phyloP scores from a whole-genome alignment of 805 yeast genomes.

The Starmerella gropengiesseri region DNA sequence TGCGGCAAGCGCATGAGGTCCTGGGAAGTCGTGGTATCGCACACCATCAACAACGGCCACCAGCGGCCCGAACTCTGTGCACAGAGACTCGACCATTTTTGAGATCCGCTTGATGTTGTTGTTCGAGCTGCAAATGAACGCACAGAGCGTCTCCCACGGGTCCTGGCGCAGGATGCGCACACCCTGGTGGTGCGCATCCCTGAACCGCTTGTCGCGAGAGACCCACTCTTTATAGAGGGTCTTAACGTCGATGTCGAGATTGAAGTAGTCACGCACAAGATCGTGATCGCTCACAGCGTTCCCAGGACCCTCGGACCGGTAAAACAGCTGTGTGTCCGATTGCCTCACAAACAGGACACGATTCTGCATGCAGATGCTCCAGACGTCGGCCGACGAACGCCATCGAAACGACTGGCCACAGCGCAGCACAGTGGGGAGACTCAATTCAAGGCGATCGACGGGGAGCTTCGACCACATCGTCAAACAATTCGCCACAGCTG shows the following conservation, averaged over 20 bases:
- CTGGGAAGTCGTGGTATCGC: conserved; percentile 64
- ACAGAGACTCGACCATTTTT: conserved; percentile 75
- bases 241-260: conserved; percentile 45
- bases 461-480: conserved; percentile 25
- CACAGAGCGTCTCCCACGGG: conserved; percentile 90
- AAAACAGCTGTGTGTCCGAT: conserved; percentile 41
- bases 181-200: conserved; percentile 38
- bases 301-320: conserved; percentile 29
- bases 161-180: conserved; percentile 82
- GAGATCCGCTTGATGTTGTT: conserved; percentile 90
- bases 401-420: conserved; percentile 84
- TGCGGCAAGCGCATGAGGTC: conserved; percentile 41
- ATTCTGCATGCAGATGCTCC: conserved; percentile 42
- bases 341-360: conserved; percentile 58
- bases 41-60: conserved; percentile 45
- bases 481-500: no score
- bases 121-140: conserved; percentile 91
- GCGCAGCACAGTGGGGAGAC: conserved; percentile 54
- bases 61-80: conserved; percentile 56
- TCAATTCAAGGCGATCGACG: conserved; percentile 36
- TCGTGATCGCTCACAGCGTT: conserved; percentile 24
- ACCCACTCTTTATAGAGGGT: conserved; percentile 55
- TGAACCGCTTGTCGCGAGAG: conserved; percentile 26
- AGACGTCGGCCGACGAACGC: conserved; percentile 51
- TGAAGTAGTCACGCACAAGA: conserved; percentile 58